phyloP scores from a whole-genome alignment of 202 grass and related monocot genomes.

The Zoysia matrella region DNA sequence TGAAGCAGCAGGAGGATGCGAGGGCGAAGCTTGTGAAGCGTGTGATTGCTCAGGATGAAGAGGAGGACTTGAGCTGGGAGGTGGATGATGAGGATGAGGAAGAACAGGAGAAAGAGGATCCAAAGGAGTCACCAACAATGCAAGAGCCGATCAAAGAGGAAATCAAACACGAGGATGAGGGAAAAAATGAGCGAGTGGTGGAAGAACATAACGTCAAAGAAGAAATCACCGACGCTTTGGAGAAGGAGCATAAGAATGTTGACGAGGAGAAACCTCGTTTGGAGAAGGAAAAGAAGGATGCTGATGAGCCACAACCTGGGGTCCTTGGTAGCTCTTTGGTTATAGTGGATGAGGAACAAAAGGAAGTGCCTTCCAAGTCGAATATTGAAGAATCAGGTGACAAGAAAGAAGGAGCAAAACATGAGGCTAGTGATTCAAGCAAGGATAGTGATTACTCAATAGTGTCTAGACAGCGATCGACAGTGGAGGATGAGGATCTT shows the following conservation, averaged over 20 bases:
- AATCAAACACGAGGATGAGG: slow-evolving; percentile 22
- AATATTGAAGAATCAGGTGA: slow-evolving; percentile 45
- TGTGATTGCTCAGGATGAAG: no score
- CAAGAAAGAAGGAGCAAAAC: slow-evolving; percentile 44
- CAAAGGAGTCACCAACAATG: slow-evolving; percentile 27
- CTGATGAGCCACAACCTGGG: slow-evolving; percentile 14
- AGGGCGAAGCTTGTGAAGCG: no score
- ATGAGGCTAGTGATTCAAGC: no score
- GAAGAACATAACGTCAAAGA: slow-evolving; percentile 31
- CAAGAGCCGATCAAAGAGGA: slow-evolving; percentile 43
- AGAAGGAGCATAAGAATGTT: slow-evolving; percentile 34
- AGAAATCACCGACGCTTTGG: no score
- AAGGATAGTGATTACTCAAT: no score
- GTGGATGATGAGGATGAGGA: slow-evolving; percentile 75
- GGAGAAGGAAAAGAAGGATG: slow-evolving; percentile 37
- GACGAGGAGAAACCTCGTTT: slow-evolving; percentile 6
- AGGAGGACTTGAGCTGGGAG: slow-evolving; percentile 96
- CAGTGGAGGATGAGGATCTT: no score
- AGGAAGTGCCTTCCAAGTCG: slow-evolving; percentile 29
- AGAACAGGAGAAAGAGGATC: slow-evolving; percentile 33
- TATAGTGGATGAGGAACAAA: slow-evolving; percentile 39
- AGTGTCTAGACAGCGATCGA: no score
- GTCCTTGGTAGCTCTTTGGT: slow-evolving; percentile 47
- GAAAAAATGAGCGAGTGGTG: not conserved
- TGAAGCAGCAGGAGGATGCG: no score